Evolutionary conservation across 306 rosid genomes (phyloP), one percentile per base, ranked within the genome.

Genomic region (Cucurbita maxima): DNA sequence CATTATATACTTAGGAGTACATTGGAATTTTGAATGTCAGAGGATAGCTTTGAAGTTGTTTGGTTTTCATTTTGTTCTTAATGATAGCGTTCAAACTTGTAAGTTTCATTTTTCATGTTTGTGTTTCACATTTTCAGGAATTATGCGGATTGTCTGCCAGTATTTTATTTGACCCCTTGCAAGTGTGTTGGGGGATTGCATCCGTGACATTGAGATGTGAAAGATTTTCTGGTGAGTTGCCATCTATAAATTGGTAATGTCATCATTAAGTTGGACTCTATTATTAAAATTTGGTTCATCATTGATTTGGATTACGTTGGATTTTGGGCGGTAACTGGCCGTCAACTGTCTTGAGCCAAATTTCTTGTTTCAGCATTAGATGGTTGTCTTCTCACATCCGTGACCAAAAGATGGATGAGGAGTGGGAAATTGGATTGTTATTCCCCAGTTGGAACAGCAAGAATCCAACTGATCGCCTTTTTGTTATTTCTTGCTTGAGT

Each of bases 401-500:
- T 79, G 67, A 66, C 8, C 19, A 43, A 68, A 37, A 50, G 45
- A 91, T 95, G 99, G 96, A 95, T 73, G 92, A 91, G 14, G 86
- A 85, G 16, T 59, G 76, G 74, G 97, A 95, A 47, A 76, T 88
- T 75, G 99, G 85, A 79, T 61, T 87, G 76, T 83, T 85, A 19
- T 82, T 86, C 77, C 76, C 91, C 5, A 74, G 86, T 80, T 95
- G 96, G 99, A 88, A 86, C 81, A 74, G 84, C 71, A 89, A 76
- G 84, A 91, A 95, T 78, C 96, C 96, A 4, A 82, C 90, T 5
- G 99, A 95, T 78, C 77, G 82, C 52, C 77, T 95, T 78, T 88
- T 95, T 78, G 50, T 95, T 58, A 41, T 88, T 45, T 89, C 99
- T 74, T 89, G 87, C 77, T 74, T 84, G 10, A 53, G 83, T 41